Evolutionary conservation across 495 filamentous ascomycete genomes (phyloP).

Genomic region (Penicillium argentinense): DNA sequence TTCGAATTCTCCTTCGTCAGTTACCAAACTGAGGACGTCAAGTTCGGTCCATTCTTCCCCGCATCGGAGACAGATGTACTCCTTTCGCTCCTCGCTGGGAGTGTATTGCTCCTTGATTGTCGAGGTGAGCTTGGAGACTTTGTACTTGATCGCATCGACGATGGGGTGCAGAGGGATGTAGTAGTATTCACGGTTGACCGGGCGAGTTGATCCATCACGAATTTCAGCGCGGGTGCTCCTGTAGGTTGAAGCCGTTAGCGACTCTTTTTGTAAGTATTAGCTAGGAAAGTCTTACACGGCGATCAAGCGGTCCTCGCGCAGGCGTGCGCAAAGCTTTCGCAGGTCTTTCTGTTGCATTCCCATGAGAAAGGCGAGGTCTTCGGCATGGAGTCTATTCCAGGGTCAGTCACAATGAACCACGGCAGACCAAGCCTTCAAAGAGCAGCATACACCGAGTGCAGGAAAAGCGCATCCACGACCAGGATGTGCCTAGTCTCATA

Average conservation of each 20-base stretch:
- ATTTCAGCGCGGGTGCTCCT: constrained; percentile 79
- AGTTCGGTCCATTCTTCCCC: constrained; percentile 78
- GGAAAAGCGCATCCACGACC: constrained; percentile 86
- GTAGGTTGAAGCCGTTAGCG: constrained; percentile 10
- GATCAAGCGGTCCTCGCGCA: constrained; percentile 84
- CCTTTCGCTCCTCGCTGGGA: constrained; percentile 81
- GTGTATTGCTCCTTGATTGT: constrained; percentile 78
- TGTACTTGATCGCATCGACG: constrained; percentile 95
- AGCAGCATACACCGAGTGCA: constrained; percentile 75
- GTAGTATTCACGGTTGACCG: constrained; percentile 86
- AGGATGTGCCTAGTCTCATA: constrained; percentile 87
- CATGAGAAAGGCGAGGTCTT: constrained; percentile 82
- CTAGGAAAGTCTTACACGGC: constrained; percentile 58
- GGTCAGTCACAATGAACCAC: constrained; percentile 5
- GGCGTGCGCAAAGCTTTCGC: constrained; percentile 77
- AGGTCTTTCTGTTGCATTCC: constrained; percentile 86
- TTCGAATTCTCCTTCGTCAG: constrained; percentile 61
- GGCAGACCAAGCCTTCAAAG: constrained; percentile 1
- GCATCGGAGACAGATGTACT: constrained; percentile 83
- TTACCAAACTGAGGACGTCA: constrained; percentile 73
- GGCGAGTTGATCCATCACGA: constrained; percentile 75
- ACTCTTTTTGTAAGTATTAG: too few species aligned
- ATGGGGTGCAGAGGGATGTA: constrained; percentile 93
- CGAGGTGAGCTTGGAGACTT: constrained; percentile 79
- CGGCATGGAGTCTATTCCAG: constrained; percentile 66